These are phyloP conservation scores for Talaromyces sp. DNA, from an alignment of 2,329 filamentous ascomycete species.

Conservation along the genomic window DNA sequence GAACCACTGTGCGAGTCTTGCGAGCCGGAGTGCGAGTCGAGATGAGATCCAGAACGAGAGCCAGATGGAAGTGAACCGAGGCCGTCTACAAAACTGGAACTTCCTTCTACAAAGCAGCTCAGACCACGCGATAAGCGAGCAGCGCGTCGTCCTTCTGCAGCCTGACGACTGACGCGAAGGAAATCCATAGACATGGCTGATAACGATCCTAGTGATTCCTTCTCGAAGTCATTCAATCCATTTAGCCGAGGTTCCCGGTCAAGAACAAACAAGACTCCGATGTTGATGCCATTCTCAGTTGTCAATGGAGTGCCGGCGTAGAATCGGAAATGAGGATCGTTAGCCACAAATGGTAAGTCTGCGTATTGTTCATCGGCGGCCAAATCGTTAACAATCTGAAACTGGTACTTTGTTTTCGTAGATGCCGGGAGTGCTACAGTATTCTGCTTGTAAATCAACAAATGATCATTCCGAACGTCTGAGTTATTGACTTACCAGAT, in stretches of 20 bases:
- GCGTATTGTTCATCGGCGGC: constrained; percentile 40
- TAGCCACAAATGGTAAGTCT: constrained; percentile 36
- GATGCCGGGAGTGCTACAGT: constrained; percentile 36
- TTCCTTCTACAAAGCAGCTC: constrained; percentile 56
- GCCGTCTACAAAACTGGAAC: constrained; percentile 41
- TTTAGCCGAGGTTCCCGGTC: constrained; percentile 54
- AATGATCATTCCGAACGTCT: neutral
- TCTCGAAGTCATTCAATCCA: constrained; percentile 42
- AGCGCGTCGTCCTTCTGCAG: constrained; percentile 54
- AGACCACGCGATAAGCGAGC: constrained; percentile 56
- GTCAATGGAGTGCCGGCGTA: constrained; percentile 63
- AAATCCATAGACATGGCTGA: constrained; percentile 60
- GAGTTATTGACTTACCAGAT: constrained; percentile 30
- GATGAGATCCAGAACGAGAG: constrained; percentile 23
- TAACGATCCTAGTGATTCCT: constrained; percentile 58
- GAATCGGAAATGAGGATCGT: constrained; percentile 44
- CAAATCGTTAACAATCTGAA: constrained; percentile 42
- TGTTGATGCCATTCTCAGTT: constrained; percentile 56
- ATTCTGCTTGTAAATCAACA: constrained; percentile 26
- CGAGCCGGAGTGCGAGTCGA: neutral
- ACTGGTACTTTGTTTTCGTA: constrained; percentile 28
- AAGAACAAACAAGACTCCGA: constrained; percentile 61
- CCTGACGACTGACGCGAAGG: constrained; percentile 55
- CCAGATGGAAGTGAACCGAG: constrained; percentile 23
- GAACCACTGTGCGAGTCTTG: constrained; percentile 12